Evolutionary conservation across 1,139 yeast species (phyloP), one percentile per base, ranked within the genome.

Genomic region (Lodderomyces elongisporus): DNA sequence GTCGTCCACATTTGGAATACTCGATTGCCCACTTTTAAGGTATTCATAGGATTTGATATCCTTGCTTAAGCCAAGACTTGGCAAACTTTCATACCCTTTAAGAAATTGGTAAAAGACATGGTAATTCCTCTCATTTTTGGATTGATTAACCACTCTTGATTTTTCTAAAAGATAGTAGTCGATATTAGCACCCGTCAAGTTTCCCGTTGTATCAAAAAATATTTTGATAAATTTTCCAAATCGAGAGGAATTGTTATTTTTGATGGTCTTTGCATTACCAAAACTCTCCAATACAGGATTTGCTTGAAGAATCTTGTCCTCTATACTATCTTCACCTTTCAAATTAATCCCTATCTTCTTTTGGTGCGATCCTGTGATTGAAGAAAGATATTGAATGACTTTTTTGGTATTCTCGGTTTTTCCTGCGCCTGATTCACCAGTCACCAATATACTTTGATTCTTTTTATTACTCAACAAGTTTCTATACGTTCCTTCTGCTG

Each of bases 381-480:
- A n/a, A 0, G 96, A 87, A 37, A 93, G 68, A 56, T 88, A 91
- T 56, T 89, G 97, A 44, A 93, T 84, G 39, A 91, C 89, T 51
- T 85, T 87, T 56, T 91, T 91, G n/a, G 98, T 91, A 47, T 87
- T 91, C 60, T 91, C 98, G 0, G 98, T 91, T 56, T 91, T 91
- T 37, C 98, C 98, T 0, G 98, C 98, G 41, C 98, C 99, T 18
- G 95, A 84, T 55, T 93, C 99, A 41, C 99, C 99, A 1, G 98
- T 93, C 9, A 93, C 97, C 35, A 93, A 66, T 34, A 93, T 87
- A 12, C 94, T 80, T 59, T 93, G 98, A 56, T 89, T 84, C 49
- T 79, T 80, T 33, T 66, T 71, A 46, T 83, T 80, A 20, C 73
- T 69, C 14, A 87, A 64, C 57, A 91, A 67, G 49, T 82, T 85